Conservation (phyloP, 257 asterid genomes). For the Fraxinus americana region DNA sequence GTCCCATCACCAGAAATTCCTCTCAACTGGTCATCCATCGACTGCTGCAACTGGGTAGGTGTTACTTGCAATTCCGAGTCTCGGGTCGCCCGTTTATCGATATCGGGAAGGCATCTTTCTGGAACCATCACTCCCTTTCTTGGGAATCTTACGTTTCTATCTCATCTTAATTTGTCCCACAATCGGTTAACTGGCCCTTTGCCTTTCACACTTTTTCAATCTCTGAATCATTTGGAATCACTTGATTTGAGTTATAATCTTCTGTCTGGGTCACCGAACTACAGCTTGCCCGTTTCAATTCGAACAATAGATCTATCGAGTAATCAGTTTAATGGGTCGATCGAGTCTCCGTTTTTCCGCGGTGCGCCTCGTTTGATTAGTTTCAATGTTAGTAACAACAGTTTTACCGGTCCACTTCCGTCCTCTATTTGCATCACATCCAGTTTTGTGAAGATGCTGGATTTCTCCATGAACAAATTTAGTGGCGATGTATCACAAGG, state of each 20-base stretch:
- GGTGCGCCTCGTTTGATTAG: background rate
- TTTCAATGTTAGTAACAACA: conserved; percentile 18
- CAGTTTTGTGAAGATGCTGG: background rate
- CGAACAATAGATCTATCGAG: background rate
- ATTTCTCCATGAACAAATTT: conserved; percentile 15
- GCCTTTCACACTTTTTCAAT: background rate
- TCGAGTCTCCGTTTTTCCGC: background rate
- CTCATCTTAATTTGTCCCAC: background rate
- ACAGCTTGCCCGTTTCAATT: background rate
- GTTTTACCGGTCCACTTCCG: conserved; percentile 16
- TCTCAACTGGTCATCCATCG: conserved; percentile 2
- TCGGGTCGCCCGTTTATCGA: background rate
- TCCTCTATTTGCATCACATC: background rate
- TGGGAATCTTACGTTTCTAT: background rate
- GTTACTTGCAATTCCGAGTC: background rate
- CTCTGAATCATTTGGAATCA: background rate
- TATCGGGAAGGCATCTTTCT: background rate
- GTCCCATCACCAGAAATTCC: background rate
- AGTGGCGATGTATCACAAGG: background rate
- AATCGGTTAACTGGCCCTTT: background rate
- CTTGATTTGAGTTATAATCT: conserved; percentile 2
- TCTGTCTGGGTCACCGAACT: background rate
- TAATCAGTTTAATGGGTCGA: background rate
- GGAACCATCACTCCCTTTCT: background rate
- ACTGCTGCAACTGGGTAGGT: conserved; percentile 7